Percentiles rank a stretch among this genome's conserved stretches.
Conservation (phyloP, 169 alveolate species). For the Besnoitia besnoiti region DNA sequence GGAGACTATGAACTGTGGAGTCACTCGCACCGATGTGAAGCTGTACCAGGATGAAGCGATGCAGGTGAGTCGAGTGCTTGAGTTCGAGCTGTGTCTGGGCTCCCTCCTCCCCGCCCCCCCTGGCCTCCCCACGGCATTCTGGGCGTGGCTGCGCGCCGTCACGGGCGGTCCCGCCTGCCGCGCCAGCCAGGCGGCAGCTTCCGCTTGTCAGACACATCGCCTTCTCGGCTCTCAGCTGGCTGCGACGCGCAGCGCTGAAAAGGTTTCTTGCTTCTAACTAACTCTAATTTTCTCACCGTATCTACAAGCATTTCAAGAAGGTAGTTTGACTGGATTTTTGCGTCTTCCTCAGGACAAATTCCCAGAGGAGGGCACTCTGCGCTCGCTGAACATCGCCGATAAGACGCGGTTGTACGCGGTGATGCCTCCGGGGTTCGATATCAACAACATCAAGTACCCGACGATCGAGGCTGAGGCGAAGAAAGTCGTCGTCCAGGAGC, state of each 20-base stretch:
- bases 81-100: background rate
- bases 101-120: background rate
- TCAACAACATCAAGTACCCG: background rate
- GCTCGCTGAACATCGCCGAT: background rate
- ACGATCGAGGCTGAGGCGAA: background rate
- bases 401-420: background rate
- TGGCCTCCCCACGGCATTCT: too few species aligned
- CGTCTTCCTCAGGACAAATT: background rate
- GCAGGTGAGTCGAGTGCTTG: slow-evolving; percentile 15
- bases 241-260: too few species aligned
- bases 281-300: too few species aligned
- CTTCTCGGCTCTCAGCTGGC: too few species aligned
- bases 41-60: slow-evolving; percentile 9
- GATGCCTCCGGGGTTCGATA: slow-evolving; percentile 6
- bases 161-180: too few species aligned
- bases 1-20: slow-evolving; percentile 33
- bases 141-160: too few species aligned
- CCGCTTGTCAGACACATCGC: too few species aligned
- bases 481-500: background rate
- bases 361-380: background rate
- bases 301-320: too few species aligned
- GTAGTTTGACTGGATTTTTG: background rate
- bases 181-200: too few species aligned
- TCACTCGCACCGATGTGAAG: background rate
- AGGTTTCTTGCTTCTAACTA: too few species aligned